Evolutionary conservation across 2,329 filamentous ascomycete genomes (phyloP), one percentile per base, ranked within the genome.

Genomic region (Microdochium paspali): DNA sequence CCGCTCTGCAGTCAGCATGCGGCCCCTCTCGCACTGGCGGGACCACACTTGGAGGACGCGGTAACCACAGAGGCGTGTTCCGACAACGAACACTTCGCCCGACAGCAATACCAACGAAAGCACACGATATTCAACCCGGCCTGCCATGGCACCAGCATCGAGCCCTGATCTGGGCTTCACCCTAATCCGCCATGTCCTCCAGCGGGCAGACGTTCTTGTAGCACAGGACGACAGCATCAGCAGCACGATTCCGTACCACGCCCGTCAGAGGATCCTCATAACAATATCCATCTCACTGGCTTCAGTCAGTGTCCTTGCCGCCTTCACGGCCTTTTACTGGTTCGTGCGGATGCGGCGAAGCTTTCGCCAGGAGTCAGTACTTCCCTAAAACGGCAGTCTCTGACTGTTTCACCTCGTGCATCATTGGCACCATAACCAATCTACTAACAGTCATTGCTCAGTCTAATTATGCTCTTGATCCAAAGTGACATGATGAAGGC

Each of bases 391-490:
- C 18, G n/a, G 26, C 18, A n/a, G n/a, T n/a, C n/a, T n/a, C n/a
- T n/a, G n/a, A n/a, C n/a, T n/a, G n/a, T n/a, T n/a, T n/a, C 31
- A 30, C 32, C 25, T n/a, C 45, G 32, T 44, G 21, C 31, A 23
- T 20, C 30, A 26, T 23, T 30, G 43, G 32, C 12, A 32, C n/a
- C 21, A 26, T 35, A 32, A 7, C n/a, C 44, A 21, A 44, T 50
- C 32, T 44, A 53, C 60, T 61, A 53, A 55, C 51, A 48, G 15
- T 35, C 18, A 31, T 32, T 12, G 13, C 24, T 10, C 51, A 87
- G 84, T 52, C 73, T 91, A 47, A 84, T 91, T 49, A 80, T 90
- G 73, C 65, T 89, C 32, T 69, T 90, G 13, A 81, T 91, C 44
- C 73, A 81, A 51, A 84, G 83, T 54, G 85, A 90, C 62, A 75